Evolutionary conservation across 2,329 filamentous ascomycete species (phyloP).

Genomic region (Cladosporium sp.): DNA sequence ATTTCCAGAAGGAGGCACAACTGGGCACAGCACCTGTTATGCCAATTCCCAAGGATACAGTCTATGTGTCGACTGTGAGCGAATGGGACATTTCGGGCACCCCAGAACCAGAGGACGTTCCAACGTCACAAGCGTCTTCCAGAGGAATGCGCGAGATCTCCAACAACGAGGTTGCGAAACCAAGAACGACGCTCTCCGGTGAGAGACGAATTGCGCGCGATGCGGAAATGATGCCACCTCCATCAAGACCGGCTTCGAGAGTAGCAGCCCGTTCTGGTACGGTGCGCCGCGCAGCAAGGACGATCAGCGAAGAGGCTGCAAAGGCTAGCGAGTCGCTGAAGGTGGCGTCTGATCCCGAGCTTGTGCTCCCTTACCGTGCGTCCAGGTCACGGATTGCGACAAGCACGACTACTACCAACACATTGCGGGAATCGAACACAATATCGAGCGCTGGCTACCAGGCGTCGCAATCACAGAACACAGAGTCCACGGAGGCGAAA

Average conservation of each 20-base stretch:
- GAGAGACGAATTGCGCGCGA: conserved; percentile 29
- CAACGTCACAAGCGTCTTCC: conserved; percentile 34
- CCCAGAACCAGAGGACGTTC: conserved; percentile 41
- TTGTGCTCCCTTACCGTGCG: conserved; percentile 24
- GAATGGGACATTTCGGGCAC: conserved; percentile 32
- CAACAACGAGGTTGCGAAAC: conserved; percentile 43
- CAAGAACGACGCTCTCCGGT: conserved; percentile 22
- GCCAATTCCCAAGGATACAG: conserved; percentile 49
- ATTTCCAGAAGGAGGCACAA: conserved; percentile 52
- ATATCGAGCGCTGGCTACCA: conserved; percentile 29
- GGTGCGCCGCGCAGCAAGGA: conserved; percentile 32
- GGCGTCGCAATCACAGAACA: conserved; percentile 27
- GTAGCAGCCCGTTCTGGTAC: conserved; percentile 29
- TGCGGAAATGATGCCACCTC: conserved; percentile 37
- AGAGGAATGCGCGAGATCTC: conserved; percentile 48
- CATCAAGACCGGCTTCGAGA: conserved; percentile 31
- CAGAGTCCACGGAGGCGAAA: conserved; percentile 31
- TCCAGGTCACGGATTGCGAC: conserved; percentile 23
- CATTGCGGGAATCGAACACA: conserved; percentile 28
- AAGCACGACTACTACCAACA: conserved; percentile 19
- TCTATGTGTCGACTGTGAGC: conserved; percentile 45
- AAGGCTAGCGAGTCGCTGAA: conserved; percentile 20
- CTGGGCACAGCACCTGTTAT: conserved; percentile 50
- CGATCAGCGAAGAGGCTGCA: conserved; percentile 37
- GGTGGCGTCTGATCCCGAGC: conserved; percentile 27